Conservation (phyloP, 306 rosid species). For the Macrotyloma uniflorum region DNA sequence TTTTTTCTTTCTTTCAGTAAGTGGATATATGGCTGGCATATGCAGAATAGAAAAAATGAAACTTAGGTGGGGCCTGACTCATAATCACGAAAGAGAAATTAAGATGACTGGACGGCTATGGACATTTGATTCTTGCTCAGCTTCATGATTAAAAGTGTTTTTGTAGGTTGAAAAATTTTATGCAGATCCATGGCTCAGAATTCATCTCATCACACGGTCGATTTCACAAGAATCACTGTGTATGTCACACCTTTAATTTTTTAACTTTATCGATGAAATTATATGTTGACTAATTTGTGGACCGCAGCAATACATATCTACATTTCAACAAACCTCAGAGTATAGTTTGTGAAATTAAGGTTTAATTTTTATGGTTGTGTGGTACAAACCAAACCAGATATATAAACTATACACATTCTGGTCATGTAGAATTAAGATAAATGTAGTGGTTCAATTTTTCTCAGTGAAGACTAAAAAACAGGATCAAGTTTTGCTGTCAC, state of each 20-base stretch:
- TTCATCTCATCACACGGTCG: constrained; percentile 35
- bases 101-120: constrained; percentile 47
- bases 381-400: background rate
- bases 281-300: constrained; percentile 29
- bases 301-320: constrained; percentile 20
- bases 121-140: constrained; percentile 49
- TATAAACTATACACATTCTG: background rate
- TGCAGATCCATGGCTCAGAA: constrained; percentile 42
- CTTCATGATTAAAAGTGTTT: constrained; percentile 46
- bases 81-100: constrained; percentile 69
- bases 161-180: constrained; percentile 39
- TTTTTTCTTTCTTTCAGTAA: background rate
- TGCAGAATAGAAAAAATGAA: constrained; percentile 33
- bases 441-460: background rate
- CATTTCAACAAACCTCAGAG: background rate
- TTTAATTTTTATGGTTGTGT: constrained; percentile 10
- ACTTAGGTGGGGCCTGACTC: constrained; percentile 55
- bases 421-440: background rate
- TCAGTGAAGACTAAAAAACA: background rate
- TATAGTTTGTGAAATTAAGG: background rate
- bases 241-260: constrained; percentile 7
- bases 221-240: constrained; percentile 37
- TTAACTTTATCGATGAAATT: constrained; percentile 35
- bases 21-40: constrained; percentile 59
- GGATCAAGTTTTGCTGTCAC: background rate